Percentiles rank a stretch among this genome's conserved stretches.
Conservation (phyloP, 352 stramenopile genomes). For the Phytophthora quininea region DNA sequence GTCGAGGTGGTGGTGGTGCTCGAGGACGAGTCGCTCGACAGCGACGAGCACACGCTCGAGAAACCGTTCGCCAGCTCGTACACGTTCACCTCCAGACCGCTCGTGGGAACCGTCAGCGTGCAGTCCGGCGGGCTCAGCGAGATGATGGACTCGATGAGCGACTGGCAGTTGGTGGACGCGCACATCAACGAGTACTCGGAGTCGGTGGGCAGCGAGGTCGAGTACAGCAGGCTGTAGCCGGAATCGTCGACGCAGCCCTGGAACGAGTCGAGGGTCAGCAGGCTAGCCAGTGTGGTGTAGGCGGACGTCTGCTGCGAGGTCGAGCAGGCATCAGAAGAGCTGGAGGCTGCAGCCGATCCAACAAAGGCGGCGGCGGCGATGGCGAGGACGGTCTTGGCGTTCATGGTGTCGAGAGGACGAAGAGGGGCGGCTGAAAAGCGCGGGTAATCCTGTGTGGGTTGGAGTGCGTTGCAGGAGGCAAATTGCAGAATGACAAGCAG, state of each 20-base stretch:
- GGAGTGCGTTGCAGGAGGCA: not conserved
- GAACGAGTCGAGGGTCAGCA: slow-evolving; percentile 20
- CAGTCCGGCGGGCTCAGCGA: slow-evolving; percentile 27
- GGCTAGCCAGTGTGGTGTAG: slow-evolving; percentile 22
- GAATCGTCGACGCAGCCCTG: slow-evolving; percentile 21
- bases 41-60: slow-evolving; percentile 14
- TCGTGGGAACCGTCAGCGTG: slow-evolving; percentile 23
- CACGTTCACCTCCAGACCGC: slow-evolving; percentile 27
- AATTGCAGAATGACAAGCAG: no score
- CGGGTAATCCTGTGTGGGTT: not conserved
- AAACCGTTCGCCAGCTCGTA: slow-evolving; percentile 21
- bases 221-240: slow-evolving; percentile 29
- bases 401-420: slow-evolving; percentile 11
- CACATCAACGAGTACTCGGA: slow-evolving; percentile 32
- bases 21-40: not conserved
- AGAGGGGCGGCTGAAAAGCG: not conserved
- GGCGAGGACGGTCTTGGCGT: slow-evolving; percentile 16
- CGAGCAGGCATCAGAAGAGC: slow-evolving; percentile 8
- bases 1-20: slow-evolving; percentile 2
- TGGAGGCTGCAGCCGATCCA: slow-evolving; percentile 8
- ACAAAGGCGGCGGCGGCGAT: slow-evolving; percentile 16
- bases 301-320: slow-evolving; percentile 15
- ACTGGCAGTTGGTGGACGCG: slow-evolving; percentile 22
- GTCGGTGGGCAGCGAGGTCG: slow-evolving; percentile 25
- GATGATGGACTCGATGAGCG: slow-evolving; percentile 15